Base-by-base conservation (phyloP, 768 basidiomycete genomes). In the Coprinellus aureogranulatus region DNA sequence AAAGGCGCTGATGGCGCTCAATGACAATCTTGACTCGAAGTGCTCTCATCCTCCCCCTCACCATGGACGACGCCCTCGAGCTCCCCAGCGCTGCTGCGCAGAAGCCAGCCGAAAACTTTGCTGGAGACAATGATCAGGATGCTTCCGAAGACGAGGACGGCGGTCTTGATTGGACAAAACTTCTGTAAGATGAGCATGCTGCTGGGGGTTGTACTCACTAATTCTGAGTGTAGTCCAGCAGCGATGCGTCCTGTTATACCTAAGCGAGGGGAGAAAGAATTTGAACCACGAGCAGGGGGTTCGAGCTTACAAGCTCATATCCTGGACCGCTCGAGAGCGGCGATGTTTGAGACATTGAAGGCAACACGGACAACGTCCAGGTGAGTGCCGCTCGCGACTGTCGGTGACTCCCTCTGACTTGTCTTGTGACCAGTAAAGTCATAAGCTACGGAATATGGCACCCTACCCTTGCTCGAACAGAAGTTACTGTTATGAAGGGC, bases 231-330 rank as follows among this genome's bases (percentile, higher is more conserved):
- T 22, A 81, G 79, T 20, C 75, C 77, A 54, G 68, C 69, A 26
- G 65, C 72, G 34, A 67, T 73, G 4, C 81, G 87, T 40, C 90
- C 89, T 2, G 77, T 90, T 2, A 95, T 99, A 51, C 97, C 97
- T 5, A 95, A 92, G 70, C 84, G 97, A 26, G 97, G 97, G 1
- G 97, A 98, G 72, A 98, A 99, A 68, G 95, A 98, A 62, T 98
- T 94, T 62, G 96, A 98, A 68, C 97, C 97, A 1, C 64, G 73
- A 42, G 77, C 78, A 52, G 77, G 83, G 10, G 90, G 88, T 5
- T 88, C 91, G 11, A 84, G 82, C 12, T 75, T 92, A 12, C 97
- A 98, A 66, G 72, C 85, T 26, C 88, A 92, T 72, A 83, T 92
- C 59, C 80, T 98, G 22, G 87, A 91, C 54, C 81, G 86, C 28